Evolutionary conservation across 2,329 filamentous ascomycete species (phyloP), one percentile per base, ranked within the genome.

Genomic region (Sporothrix phasma): DNA sequence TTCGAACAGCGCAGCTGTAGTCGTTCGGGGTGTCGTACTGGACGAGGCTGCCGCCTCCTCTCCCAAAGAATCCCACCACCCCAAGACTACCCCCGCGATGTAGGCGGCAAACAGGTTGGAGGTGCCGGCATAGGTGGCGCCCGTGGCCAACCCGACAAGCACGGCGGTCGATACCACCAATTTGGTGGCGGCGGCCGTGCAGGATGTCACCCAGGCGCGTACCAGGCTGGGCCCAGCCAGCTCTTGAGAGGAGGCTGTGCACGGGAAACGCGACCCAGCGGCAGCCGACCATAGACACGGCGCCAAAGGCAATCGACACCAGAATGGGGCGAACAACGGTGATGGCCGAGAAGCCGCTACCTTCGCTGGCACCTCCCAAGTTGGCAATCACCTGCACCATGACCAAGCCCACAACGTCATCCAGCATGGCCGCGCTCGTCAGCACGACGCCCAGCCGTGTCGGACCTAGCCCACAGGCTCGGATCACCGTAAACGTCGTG

Each of bases 351-450:
- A 72, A 15, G 3, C 34, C 5, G 31, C 11, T 3, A 2, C 51
- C 51, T 24, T 37, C 39, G 22, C 19, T 69, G 3, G 43, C 69
- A 31, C 6, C 8, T 62, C 73, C 87, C 0, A 93, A 76, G 54
- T 85, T 86, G 0, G 87, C 83, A 24, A 94, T 87, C 53, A 93
- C 81, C 68, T 90, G 84, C 0, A 91, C 87, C 83, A 93, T 88
- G 7, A 92, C 83, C 10, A 93, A 76, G 0, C 88, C 89, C 1
- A 89, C 81, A 0, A 93, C 86, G 74, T 94, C 89, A 71, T 94
- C 90, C 75, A 94, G 83, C 83, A 94, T 89, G 0, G 89, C 90
- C 0, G 88, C 89, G 65, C 83, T 86, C 2, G 84, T 83, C 0
- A 92, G 78, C 0, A 94, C 8, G 75, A 84, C 64, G 76, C 90